A percentile compares a stretch with the other conserved stretches of the same genome.
These are phyloP conservation scores for Triglochin maritima DNA, from an alignment of 106 monocot genomes.

Conservation along the genomic window DNA sequence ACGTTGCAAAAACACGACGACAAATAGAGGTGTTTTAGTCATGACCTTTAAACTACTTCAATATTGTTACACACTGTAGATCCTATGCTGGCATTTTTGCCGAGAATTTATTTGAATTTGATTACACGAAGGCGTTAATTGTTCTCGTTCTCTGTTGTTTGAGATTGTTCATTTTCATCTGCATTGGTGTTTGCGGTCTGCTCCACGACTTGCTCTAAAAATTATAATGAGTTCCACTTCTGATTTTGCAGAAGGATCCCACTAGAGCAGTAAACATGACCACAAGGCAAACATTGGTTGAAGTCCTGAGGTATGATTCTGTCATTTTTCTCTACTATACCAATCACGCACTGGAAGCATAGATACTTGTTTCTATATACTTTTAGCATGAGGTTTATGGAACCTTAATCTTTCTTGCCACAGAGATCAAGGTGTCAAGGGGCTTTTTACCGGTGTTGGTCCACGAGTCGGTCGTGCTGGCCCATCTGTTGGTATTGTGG, in stretches of 20 bases:
- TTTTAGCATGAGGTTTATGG: not conserved
- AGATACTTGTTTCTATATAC: not conserved
- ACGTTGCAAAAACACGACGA: conserved; percentile 90
- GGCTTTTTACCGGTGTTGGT: conserved; percentile 75
- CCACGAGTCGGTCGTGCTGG: conserved; percentile 91
- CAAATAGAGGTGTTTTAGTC: conserved; percentile 70
- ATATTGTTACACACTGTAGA: not conserved
- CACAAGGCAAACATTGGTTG: conserved; percentile 66
- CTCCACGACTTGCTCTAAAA: too few relatives aligned
- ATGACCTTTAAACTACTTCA: not conserved
- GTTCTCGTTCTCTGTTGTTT: too few relatives aligned
- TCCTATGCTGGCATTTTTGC: not conserved
- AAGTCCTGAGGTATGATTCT: conserved; percentile 65
- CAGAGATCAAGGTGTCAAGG: conserved; percentile 75
- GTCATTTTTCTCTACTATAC: too few relatives aligned
- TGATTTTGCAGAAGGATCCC: conserved; percentile 54
- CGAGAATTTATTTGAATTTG: too few relatives aligned
- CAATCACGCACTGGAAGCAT: not conserved
- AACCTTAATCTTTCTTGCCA: conserved; percentile 2
- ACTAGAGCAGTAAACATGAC: conserved; percentile 48
- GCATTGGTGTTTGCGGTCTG: not conserved
- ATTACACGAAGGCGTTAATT: too few relatives aligned
- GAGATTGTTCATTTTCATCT: not conserved
- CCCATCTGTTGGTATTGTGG: conserved; percentile 91
- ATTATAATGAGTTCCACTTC: not conserved